phyloP scores from a whole-genome alignment of 2,329 filamentous ascomycete species.

The Drechslera avenae region DNA sequence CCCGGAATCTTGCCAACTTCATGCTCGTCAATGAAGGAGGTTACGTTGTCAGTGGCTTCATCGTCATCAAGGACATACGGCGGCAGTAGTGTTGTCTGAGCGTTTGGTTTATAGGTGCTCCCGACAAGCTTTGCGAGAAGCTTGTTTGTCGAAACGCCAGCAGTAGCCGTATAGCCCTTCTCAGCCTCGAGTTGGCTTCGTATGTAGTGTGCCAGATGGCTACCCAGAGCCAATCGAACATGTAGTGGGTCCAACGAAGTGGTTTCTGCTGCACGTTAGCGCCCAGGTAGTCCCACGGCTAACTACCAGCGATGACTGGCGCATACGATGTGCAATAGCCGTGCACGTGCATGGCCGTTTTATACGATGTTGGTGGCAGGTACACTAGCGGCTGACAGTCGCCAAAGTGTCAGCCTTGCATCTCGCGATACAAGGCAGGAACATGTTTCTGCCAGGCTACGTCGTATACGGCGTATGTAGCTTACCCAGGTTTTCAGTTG shows the following conservation, averaged over 20 bases:
- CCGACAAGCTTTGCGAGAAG: conserved; percentile 84
- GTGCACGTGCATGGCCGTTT: not conserved
- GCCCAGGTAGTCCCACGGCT: not conserved
- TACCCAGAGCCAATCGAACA: conserved; percentile 73
- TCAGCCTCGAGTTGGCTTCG: conserved; percentile 73
- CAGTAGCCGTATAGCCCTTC: conserved; percentile 84
- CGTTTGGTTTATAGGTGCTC: conserved; percentile 81
- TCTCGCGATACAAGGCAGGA: not conserved
- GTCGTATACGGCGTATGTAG: conserved; percentile 6
- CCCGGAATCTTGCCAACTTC: conserved; percentile 82
- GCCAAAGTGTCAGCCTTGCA: conserved; percentile 10
- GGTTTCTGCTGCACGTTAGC: conserved; percentile 26
- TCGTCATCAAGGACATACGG: conserved; percentile 54
- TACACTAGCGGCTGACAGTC: conserved; percentile 1
- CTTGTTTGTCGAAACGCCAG: conserved; percentile 87
- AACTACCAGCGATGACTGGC: not conserved
- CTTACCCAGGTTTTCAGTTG: conserved; percentile 29
- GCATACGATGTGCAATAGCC: conserved; percentile 4
- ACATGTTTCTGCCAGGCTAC: conserved; percentile 12
- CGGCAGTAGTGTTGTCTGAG: conserved; percentile 81
- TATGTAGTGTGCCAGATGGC: conserved; percentile 78
- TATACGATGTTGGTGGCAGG: conserved; percentile 3
- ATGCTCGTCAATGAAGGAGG: conserved; percentile 74
- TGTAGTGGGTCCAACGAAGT: conserved; percentile 47
- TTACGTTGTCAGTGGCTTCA: conserved; percentile 56